Conservation (phyloP, 2,329 filamentous ascomycete species). For the Claviceps purpurea region DNA sequence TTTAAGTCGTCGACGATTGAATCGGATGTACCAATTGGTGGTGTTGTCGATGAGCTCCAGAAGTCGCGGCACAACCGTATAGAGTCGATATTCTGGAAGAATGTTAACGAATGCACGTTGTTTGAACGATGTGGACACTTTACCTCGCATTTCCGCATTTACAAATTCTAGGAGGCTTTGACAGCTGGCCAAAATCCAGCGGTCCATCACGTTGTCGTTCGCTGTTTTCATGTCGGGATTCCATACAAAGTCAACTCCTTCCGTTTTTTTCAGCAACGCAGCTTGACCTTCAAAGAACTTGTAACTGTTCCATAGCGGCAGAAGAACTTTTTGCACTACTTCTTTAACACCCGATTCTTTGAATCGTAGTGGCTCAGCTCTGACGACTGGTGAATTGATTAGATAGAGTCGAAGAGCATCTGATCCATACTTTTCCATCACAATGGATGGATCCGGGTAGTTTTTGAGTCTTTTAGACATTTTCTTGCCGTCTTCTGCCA, state of each 20-base stretch:
- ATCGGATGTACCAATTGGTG: constrained; percentile 98
- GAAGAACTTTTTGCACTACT: constrained; percentile 78
- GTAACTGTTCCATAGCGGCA: constrained; percentile 93
- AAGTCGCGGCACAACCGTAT: constrained; percentile 81
- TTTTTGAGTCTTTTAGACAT: constrained; percentile 98
- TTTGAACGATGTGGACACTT: constrained; percentile 17
- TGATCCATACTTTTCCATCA: constrained; percentile 81
- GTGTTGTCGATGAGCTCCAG: constrained; percentile 80
- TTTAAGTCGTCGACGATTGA: constrained; percentile 84
- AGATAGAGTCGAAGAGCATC: constrained; percentile 90
- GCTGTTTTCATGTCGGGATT: constrained; percentile 60
- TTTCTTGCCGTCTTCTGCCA: constrained; percentile 93
- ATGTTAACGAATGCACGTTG: background rate
- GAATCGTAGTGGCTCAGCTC: constrained; percentile 80
- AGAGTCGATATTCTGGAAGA: constrained; percentile 52
- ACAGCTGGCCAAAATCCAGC: constrained; percentile 86
- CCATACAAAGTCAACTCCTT: constrained; percentile 63
- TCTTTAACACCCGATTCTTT: constrained; percentile 90
- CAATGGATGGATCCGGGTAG: constrained; percentile 72
- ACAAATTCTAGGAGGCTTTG: constrained; percentile 87
- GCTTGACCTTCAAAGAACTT: constrained; percentile 93
- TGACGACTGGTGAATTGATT: constrained; percentile 91
- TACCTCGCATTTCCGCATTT: constrained; percentile 78
- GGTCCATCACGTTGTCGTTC: constrained; percentile 88
- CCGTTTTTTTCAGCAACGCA: constrained; percentile 72